phyloP scores from a whole-genome alignment of 1,139 yeast species.

The Tardiomyces blankii region DNA sequence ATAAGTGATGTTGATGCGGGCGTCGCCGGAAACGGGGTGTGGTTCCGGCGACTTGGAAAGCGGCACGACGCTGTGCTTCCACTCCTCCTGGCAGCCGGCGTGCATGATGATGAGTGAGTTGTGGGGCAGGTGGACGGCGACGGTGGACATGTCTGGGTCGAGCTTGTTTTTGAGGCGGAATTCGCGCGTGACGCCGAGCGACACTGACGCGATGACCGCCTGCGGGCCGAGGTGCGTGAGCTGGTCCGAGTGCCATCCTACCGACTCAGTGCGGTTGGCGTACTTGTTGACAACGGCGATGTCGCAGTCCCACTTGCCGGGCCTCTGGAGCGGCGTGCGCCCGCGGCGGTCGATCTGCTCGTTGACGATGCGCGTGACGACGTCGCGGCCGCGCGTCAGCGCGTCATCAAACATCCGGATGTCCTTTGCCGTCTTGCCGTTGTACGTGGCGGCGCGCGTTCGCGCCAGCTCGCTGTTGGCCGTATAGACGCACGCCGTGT shows the following conservation, averaged over 20 bases:
- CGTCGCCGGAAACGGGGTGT: constrained; percentile 39
- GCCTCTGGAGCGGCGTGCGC: constrained; percentile 22
- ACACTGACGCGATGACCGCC: constrained; percentile 50
- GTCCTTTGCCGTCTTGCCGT: constrained; percentile 24
- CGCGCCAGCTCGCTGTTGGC: constrained; percentile 20
- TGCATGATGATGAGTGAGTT: constrained; percentile 59
- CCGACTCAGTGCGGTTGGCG: constrained; percentile 35
- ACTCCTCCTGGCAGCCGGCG: constrained; percentile 67
- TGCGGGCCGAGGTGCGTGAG: constrained; percentile 61
- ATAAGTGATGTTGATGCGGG: constrained; percentile 53
- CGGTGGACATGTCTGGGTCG: constrained; percentile 20
- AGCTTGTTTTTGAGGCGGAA: constrained; percentile 38
- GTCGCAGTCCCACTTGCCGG: constrained; percentile 39
- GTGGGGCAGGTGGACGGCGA: constrained; percentile 50
- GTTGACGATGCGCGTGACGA: constrained; percentile 36
- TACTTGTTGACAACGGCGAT: constrained; percentile 48
- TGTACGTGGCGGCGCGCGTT: constrained; percentile 26
- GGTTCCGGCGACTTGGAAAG: constrained; percentile 23
- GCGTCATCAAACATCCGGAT: constrained; percentile 28
- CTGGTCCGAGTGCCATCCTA: constrained; percentile 69
- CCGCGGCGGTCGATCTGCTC: constrained; percentile 24
- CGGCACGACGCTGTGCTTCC: constrained; percentile 45
- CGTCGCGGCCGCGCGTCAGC: constrained; percentile 31
- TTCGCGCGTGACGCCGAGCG: constrained; percentile 57
- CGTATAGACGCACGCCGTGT: constrained; percentile 33